Conservation (phyloP, 805 yeast species). For the Blastobotrys attinorum region DNA sequence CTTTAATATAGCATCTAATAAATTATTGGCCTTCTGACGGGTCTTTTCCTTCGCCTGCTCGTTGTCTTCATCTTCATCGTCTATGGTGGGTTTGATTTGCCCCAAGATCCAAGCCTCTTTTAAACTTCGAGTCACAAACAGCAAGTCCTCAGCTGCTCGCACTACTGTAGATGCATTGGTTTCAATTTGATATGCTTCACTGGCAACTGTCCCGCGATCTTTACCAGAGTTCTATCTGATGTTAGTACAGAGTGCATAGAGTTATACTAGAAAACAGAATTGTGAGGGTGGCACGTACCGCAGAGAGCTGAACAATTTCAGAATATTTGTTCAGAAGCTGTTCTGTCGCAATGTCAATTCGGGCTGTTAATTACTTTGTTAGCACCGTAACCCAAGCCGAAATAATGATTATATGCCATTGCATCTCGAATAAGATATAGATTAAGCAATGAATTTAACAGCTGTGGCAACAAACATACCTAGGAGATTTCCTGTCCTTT, state of each 20-base stretch:
- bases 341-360: slow-evolving; percentile 23
- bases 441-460: too few species aligned
- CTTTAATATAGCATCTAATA: slow-evolving; percentile 14
- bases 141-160: slow-evolving; percentile 32
- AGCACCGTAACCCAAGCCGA: too few species aligned
- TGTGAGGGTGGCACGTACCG: too few species aligned
- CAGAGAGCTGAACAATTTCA: slow-evolving; percentile 24
- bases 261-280: too few species aligned
- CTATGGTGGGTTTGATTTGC: slow-evolving; percentile 24
- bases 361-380: slow-evolving; percentile 14
- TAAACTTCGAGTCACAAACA: slow-evolving; percentile 31
- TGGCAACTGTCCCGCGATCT: slow-evolving; percentile 28
- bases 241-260: too few species aligned
- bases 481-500: neutral
- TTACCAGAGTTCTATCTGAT: slow-evolving; percentile 21
- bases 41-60: slow-evolving; percentile 3
- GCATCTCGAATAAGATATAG: too few species aligned
- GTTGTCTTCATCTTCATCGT: slow-evolving; percentile 8
- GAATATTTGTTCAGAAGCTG: slow-evolving; percentile 20
- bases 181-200: slow-evolving; percentile 33
- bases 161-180: slow-evolving; percentile 30
- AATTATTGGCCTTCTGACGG: slow-evolving; percentile 6
- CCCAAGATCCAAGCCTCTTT: slow-evolving; percentile 39
- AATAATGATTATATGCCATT: too few species aligned
- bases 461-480: neutral